These are phyloP conservation scores for Clarireedia monteithiana DNA, from an alignment of 2,329 filamentous ascomycete genomes.

Conservation along the genomic window DNA sequence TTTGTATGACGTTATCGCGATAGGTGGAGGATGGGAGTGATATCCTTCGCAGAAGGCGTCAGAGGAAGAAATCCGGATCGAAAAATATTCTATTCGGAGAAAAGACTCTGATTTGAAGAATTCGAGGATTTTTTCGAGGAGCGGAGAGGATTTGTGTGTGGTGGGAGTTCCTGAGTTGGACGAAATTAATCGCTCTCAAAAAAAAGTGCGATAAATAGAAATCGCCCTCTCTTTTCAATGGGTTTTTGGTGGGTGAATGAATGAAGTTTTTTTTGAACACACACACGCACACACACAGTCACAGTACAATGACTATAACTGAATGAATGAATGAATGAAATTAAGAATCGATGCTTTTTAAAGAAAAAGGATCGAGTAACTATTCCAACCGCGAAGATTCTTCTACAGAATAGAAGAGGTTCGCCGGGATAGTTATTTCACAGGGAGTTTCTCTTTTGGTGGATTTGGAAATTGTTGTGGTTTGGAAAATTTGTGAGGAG, in stretches of 20 bases:
- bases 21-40: not conserved
- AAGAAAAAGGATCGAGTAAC: constrained; percentile 12
- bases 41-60: constrained; percentile 22
- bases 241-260: constrained; percentile 14
- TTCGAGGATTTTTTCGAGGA: constrained; percentile 10
- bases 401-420: constrained; percentile 29
- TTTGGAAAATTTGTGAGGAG: constrained; percentile 4
- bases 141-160: constrained; percentile 7
- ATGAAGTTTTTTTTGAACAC: not conserved
- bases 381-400: constrained; percentile 23
- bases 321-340: not conserved
- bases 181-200: constrained; percentile 29
- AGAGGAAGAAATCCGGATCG: constrained; percentile 20
- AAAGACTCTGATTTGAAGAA: constrained; percentile 6
- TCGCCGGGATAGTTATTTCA: constrained; percentile 6
- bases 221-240: constrained; percentile 14
- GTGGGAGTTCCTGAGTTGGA: constrained; percentile 17
- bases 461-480: constrained; percentile 7
- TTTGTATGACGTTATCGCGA: constrained; percentile 27
- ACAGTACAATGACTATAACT: constrained; percentile 6
- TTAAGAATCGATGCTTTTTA: constrained; percentile 3
- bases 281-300: not conserved
- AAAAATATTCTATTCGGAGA: not conserved
- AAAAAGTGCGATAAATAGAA: constrained; percentile 15
- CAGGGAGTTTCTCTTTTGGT: constrained; percentile 4